Percentiles rank a stretch among this genome's conserved stretches.
These are phyloP conservation scores for Geranium rotundifolium DNA, from an alignment of 345 rosid species.

Conservation along the genomic window DNA sequence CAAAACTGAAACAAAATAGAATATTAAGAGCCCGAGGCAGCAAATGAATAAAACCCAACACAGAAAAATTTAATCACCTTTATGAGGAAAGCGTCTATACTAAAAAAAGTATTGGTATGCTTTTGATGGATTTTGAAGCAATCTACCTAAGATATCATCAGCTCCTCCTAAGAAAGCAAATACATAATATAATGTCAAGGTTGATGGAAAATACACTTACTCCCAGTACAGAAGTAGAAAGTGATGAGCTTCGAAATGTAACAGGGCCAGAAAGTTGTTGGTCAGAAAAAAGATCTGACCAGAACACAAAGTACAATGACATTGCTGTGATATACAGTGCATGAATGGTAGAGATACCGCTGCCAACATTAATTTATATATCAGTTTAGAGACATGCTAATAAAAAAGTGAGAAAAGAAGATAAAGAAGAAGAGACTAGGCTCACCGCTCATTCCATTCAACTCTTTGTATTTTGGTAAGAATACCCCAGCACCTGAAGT, in stretches of 20 bases:
- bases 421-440: not conserved
- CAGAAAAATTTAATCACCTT: not conserved
- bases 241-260: slow-evolving; percentile 50
- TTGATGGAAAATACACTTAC: slow-evolving; percentile 26
- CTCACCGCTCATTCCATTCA: slow-evolving; percentile 89
- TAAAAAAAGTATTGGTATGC: not conserved
- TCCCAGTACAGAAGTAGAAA: slow-evolving; percentile 64
- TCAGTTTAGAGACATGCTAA: slow-evolving; percentile 6
- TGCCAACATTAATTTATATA: slow-evolving; percentile 22
- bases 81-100: not conserved
- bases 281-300: slow-evolving; percentile 65
- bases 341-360: slow-evolving; percentile 73
- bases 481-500: slow-evolving; percentile 43
- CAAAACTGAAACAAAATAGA: not conserved
- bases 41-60: not conserved
- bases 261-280: slow-evolving; percentile 24
- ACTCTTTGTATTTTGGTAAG: slow-evolving; percentile 50
- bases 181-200: not conserved
- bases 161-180: not conserved
- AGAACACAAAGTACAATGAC: slow-evolving; percentile 64
- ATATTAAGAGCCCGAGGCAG: not conserved
- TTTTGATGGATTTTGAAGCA: not conserved
- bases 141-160: not conserved
- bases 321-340: slow-evolving; percentile 48
- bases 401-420: slow-evolving; percentile 1